A percentile compares a stretch with the other conserved stretches of the same genome.
Conservation (phyloP, 371 early-diverging fungal species). For the Actinomortierella ambigua region DNA sequence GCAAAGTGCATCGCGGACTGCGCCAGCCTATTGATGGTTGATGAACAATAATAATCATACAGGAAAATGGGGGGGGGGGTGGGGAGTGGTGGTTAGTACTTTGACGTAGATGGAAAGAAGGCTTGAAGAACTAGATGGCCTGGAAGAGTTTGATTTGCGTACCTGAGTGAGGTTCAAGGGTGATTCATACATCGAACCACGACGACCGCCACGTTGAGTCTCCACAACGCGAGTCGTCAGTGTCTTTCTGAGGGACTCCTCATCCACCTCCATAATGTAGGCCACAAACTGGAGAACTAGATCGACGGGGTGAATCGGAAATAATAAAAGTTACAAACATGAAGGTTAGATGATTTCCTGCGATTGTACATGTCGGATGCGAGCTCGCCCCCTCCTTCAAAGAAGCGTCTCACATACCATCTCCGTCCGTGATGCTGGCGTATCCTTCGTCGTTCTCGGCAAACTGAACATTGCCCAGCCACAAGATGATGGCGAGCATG, state of each 20-base stretch:
- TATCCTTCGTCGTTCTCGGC: conserved; percentile 69
- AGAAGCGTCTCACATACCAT: conserved; percentile 56
- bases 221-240: conserved; percentile 77
- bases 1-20: conserved; percentile 87
- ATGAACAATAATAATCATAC: not conserved
- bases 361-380: too few species aligned
- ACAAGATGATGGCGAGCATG: conserved; percentile 81
- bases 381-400: too few species aligned
- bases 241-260: conserved; percentile 65
- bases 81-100: too few species aligned
- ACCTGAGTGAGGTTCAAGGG: conserved; percentile 79
- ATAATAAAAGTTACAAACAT: too few species aligned
- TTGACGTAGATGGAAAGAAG: too few species aligned
- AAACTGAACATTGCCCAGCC: conserved; percentile 85
- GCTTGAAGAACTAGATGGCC: too few species aligned
- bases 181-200: conserved; percentile 82
- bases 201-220: conserved; percentile 80
- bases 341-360: too few species aligned
- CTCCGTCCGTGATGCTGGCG: conserved; percentile 65
- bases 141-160: too few species aligned
- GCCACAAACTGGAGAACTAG: conserved; percentile 79
- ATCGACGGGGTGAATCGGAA: too few species aligned
- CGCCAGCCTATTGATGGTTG: conserved; percentile 55
- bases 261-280: conserved; percentile 75
- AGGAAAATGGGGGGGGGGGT: not conserved